Conservation (phyloP, 116 monocot species). For the Posidonia oceanica region DNA sequence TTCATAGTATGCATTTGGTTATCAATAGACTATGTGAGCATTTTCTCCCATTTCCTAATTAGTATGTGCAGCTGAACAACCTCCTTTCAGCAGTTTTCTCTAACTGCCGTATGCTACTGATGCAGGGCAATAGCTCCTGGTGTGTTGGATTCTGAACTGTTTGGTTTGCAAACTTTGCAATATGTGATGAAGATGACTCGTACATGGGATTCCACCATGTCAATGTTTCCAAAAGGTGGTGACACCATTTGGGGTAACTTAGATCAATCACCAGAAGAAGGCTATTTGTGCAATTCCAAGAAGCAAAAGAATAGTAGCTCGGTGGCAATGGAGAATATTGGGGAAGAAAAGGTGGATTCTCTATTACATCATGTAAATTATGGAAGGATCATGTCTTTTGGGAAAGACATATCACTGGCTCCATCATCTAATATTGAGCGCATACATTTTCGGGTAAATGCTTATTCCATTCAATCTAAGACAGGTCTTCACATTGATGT, state of each 20-base stretch:
- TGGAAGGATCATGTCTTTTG: slow-evolving; percentile 90
- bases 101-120: not conserved
- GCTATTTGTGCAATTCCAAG: slow-evolving; percentile 41
- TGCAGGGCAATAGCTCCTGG: slow-evolving; percentile 92
- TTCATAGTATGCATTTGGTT: not conserved
- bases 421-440: slow-evolving; percentile 55
- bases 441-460: slow-evolving; percentile 72
- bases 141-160: slow-evolving; percentile 72
- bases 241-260: slow-evolving; percentile 94
- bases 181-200: slow-evolving; percentile 97
- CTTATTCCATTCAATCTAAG: slow-evolving; percentile 4
- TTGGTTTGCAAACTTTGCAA: slow-evolving; percentile 84
- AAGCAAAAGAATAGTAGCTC: slow-evolving; percentile 53
- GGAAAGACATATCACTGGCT: slow-evolving; percentile 60
- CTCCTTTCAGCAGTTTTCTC: not conserved
- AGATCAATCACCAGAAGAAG: slow-evolving; percentile 93
- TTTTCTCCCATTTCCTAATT: not conserved
- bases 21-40: not conserved
- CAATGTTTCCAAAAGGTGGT: slow-evolving; percentile 97
- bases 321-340: slow-evolving; percentile 16
- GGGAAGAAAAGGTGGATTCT: slow-evolving; percentile 14
- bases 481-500: not conserved
- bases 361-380: slow-evolving; percentile 31
- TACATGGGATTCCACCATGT: slow-evolving; percentile 99
- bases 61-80: not conserved